A percentile compares a stretch with the other conserved stretches of the same genome.
Conservation (phyloP, 352 stramenopile genomes). For the Pythium utonaiense region DNA sequence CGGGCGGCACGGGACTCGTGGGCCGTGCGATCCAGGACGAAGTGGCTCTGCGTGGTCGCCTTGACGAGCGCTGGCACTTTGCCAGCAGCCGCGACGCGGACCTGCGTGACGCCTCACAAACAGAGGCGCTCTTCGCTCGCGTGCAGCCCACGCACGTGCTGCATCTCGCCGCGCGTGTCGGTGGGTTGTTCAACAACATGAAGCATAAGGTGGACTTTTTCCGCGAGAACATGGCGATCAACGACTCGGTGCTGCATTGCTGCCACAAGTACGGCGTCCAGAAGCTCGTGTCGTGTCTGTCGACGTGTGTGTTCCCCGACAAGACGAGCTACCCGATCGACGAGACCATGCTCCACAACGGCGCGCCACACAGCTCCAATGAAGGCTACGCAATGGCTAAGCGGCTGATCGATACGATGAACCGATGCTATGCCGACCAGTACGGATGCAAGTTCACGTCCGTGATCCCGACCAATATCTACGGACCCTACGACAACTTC, state of each 20-base stretch:
- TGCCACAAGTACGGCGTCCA: slow-evolving; percentile 80
- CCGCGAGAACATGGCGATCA: slow-evolving; percentile 98
- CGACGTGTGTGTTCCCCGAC: slow-evolving; percentile 98
- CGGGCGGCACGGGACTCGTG: slow-evolving; percentile 94
- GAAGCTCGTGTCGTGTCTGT: slow-evolving; percentile 98
- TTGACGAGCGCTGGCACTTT: slow-evolving; percentile 85
- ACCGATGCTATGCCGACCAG: slow-evolving; percentile 94
- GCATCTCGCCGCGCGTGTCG: slow-evolving; percentile 96
- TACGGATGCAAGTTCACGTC: slow-evolving; percentile 97
- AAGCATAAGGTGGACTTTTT: slow-evolving; percentile 97
- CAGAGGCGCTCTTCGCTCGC: slow-evolving; percentile 91
- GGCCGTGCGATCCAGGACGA: slow-evolving; percentile 74
- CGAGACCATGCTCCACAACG: slow-evolving; percentile 96
- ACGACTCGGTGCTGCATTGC: slow-evolving; percentile 98
- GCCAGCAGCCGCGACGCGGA: slow-evolving; percentile 93
- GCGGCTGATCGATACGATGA: slow-evolving; percentile 98
- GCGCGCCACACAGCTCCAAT: slow-evolving; percentile 74
- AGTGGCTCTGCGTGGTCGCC: slow-evolving; percentile 17
- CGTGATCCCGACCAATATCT: slow-evolving; percentile 99
- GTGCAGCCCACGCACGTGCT: slow-evolving; percentile 96
- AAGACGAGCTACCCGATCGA: slow-evolving; percentile 98
- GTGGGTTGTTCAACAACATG: slow-evolving; percentile 85
- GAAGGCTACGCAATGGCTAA: slow-evolving; percentile 98
- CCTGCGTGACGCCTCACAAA: slow-evolving; percentile 79
- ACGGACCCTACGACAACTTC: slow-evolving; percentile 98